A percentile compares a stretch with the other conserved stretches of the same genome.
These are phyloP conservation scores for Lasiosphaeria hispida DNA, from an alignment of 495 filamentous ascomycete species.

Conservation along the genomic window DNA sequence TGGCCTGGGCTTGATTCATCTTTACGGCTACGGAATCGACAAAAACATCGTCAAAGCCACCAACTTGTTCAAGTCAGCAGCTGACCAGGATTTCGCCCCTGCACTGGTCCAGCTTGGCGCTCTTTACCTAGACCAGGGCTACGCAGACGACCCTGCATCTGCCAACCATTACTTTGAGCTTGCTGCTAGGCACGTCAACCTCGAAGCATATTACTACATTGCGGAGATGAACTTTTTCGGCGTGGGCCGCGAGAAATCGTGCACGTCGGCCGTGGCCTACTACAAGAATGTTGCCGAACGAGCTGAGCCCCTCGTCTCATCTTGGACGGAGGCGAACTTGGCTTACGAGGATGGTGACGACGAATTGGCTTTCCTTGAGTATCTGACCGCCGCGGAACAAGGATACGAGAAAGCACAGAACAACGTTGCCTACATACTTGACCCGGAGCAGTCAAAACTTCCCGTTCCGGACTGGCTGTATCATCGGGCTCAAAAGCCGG, in stretches of 20 bases:
- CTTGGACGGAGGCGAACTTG: slow-evolving; percentile 80
- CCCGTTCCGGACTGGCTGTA: slow-evolving; percentile 40
- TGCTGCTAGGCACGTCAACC: slow-evolving; percentile 82
- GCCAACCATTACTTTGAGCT: slow-evolving; percentile 88
- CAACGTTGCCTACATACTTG: slow-evolving; percentile 90
- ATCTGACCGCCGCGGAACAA: slow-evolving; percentile 93
- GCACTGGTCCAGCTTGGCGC: slow-evolving; percentile 81
- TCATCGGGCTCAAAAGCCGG: slow-evolving; percentile 35
- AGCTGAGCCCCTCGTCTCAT: slow-evolving; percentile 78
- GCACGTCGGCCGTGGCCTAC: slow-evolving; percentile 75
- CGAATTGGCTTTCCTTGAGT: slow-evolving; percentile 79
- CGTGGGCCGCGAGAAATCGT: slow-evolving; percentile 76
- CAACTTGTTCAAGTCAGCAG: slow-evolving; percentile 76
- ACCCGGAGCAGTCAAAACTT: slow-evolving; percentile 64
- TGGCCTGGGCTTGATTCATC: slow-evolving; percentile 79
- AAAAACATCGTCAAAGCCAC: slow-evolving; percentile 72
- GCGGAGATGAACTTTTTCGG: slow-evolving; percentile 85
- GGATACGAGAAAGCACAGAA: slow-evolving; percentile 91
- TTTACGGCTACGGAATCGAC: slow-evolving; percentile 77
- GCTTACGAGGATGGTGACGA: slow-evolving; percentile 81
- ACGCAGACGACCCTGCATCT: slow-evolving; percentile 56
- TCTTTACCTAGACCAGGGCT: slow-evolving; percentile 88
- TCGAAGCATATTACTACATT: slow-evolving; percentile 94
- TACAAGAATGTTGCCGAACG: slow-evolving; percentile 96
- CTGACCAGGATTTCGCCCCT: slow-evolving; percentile 79